These are phyloP conservation scores for Euphorbia celastroides DNA, from an alignment of 441 rosid species.

Conservation along the genomic window DNA sequence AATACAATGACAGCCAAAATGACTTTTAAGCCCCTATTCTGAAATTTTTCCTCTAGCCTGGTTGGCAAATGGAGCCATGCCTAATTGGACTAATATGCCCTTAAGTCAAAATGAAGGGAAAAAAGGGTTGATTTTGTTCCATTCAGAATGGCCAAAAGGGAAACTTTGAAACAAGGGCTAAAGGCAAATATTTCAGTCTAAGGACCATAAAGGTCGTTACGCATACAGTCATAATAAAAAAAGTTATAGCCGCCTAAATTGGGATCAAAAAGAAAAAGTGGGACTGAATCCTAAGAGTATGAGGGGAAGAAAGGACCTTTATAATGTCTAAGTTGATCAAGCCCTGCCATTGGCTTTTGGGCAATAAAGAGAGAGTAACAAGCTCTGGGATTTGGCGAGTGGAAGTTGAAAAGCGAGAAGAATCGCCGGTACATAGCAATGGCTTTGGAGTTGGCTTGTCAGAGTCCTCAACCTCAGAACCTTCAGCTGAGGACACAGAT, in stretches of 20 bases:
- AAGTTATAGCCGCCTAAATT: neutral
- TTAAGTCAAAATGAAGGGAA: neutral
- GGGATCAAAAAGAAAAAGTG: neutral
- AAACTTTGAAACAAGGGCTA: neutral
- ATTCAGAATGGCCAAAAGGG: neutral
- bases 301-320: conserved; percentile 46
- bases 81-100: too few species aligned
- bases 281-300: neutral
- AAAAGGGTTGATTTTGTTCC: too few species aligned
- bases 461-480: conserved; percentile 46
- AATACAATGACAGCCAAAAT: too few species aligned
- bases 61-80: too few species aligned
- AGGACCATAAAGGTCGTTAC: neutral
- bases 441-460: conserved; percentile 33
- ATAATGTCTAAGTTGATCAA: conserved; percentile 90
- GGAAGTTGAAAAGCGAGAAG: conserved; percentile 29
- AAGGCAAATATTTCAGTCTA: neutral
- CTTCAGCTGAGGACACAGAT: conserved; percentile 55
- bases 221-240: neutral
- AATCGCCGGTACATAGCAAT: conserved; percentile 21
- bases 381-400: conserved; percentile 76
- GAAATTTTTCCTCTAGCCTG: too few species aligned
- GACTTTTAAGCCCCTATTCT: too few species aligned
- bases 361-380: conserved; percentile 85
- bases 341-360: conserved; percentile 97